Percentiles rank a stretch among this genome's conserved stretches.
These are phyloP conservation scores for Aspergillus asperescens DNA, from an alignment of 495 filamentous ascomycete species.

Conservation along the genomic window DNA sequence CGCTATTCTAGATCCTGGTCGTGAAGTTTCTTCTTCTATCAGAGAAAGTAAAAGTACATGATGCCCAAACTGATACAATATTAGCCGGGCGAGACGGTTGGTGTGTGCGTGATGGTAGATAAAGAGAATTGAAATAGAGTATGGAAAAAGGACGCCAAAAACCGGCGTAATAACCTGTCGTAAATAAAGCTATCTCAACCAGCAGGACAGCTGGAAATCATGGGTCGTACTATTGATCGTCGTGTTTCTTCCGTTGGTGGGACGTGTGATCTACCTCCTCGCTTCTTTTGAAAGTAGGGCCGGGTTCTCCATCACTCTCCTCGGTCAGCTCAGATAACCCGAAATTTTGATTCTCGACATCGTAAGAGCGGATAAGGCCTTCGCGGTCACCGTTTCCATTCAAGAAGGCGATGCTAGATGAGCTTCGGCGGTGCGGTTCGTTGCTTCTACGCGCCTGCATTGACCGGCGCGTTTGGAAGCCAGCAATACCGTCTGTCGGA, in stretches of 20 bases:
- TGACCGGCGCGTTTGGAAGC: constrained; percentile 77
- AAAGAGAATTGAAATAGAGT: constrained; percentile 4
- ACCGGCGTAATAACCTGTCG: constrained; percentile 23
- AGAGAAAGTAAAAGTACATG: constrained; percentile 12
- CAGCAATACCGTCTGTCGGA: constrained; percentile 86
- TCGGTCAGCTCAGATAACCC: constrained; percentile 66
- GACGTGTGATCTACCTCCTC: constrained; percentile 26
- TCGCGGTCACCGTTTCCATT: constrained; percentile 59
- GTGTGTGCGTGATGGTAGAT: background rate
- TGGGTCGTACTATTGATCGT: constrained; percentile 34
- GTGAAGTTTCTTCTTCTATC: background rate
- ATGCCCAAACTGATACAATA: constrained; percentile 1
- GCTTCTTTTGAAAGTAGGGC: constrained; percentile 33
- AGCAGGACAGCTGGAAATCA: constrained; percentile 15
- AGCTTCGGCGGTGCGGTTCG: constrained; percentile 49
- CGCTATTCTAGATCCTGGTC: constrained; percentile 1
- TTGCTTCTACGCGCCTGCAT: constrained; percentile 82
- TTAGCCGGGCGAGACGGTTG: background rate
- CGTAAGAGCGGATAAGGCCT: constrained; percentile 77
- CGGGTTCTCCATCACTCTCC: constrained; percentile 57
- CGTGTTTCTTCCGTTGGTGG: constrained; percentile 33
- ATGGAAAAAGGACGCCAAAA: constrained; percentile 13
- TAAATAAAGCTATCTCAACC: constrained; percentile 12
- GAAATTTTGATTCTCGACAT: constrained; percentile 64
- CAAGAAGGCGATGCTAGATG: constrained; percentile 51